Percentiles rank a stretch among this genome's conserved stretches.
Evolutionary conservation across 2,329 filamentous ascomycete species (phyloP).

Genomic region (Corniculantispora saksenae): DNA sequence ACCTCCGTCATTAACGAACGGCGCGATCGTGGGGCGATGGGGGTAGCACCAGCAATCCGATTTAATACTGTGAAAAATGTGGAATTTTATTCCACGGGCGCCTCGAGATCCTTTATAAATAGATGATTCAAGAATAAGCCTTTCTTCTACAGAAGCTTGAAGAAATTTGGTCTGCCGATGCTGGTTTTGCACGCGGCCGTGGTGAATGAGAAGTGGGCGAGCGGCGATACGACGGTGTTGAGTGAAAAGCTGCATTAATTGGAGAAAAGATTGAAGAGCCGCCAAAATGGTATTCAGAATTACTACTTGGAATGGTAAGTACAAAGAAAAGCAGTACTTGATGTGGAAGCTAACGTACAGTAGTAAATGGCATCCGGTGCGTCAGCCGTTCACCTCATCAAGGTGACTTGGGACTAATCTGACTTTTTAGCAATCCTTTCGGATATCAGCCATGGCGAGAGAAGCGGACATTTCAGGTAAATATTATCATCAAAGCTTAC

Average conservation of each 20-base stretch:
- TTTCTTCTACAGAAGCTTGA: background rate
- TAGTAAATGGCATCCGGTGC: constrained; percentile 82
- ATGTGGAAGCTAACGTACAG: background rate
- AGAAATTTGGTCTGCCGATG: background rate
- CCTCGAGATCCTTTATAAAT: background rate
- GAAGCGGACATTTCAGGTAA: constrained; percentile 67
- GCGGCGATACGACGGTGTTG: background rate
- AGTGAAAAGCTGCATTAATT: background rate
- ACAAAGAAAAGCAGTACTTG: background rate
- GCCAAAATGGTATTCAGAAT: constrained; percentile 72
- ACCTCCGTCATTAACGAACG: background rate
- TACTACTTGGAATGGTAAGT: constrained; percentile 79
- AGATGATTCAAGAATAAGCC: background rate
- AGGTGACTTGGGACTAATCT: background rate
- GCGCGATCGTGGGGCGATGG: constrained; percentile 16
- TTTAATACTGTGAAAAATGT: background rate
- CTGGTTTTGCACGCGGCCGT: background rate
- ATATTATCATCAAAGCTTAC: background rate
- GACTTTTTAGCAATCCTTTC: constrained; percentile 67
- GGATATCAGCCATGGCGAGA: constrained; percentile 82
- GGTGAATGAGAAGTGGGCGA: background rate
- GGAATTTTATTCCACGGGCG: background rate
- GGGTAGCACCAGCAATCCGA: background rate
- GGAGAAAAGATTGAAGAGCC: background rate
- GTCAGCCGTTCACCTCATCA: constrained; percentile 15